Percentiles rank a stretch among this genome's conserved stretches.
Conservation (phyloP, 1,284 basidiomycete species). For the Cutaneotrichosporon sp. region DNA sequence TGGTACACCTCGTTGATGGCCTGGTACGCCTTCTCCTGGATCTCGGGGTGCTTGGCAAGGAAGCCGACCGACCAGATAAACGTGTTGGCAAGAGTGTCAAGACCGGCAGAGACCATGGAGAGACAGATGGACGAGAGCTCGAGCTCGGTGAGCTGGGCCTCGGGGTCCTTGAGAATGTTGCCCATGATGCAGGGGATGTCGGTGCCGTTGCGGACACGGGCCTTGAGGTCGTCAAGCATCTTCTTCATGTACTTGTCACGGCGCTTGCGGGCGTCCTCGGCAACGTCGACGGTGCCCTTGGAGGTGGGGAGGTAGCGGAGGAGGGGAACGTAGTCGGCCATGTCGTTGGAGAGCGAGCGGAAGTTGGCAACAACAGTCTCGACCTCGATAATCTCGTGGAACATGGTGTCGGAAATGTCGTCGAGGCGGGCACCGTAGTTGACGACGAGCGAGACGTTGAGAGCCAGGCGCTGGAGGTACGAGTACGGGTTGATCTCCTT, state of each 20-base stretch:
- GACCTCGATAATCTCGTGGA: conserved; percentile 23
- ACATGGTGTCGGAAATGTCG: conserved; percentile 19
- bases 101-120: conserved; percentile 28
- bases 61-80: conserved; percentile 27
- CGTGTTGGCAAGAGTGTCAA: conserved; percentile 29
- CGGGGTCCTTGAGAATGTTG: conserved; percentile 28
- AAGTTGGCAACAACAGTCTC: conserved; percentile 21
- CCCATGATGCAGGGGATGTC: conserved; percentile 28
- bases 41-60: conserved; percentile 26
- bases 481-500: conserved; percentile 20
- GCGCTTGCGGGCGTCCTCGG: conserved; percentile 17
- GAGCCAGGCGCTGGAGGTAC: conserved; percentile 24
- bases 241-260: conserved; percentile 26
- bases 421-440: conserved; percentile 27
- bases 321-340: conserved; percentile 26
- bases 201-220: conserved; percentile 21
- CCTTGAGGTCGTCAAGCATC: conserved; percentile 25
- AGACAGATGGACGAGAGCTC: conserved; percentile 29
- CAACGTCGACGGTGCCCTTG: not conserved
- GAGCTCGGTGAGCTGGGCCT: conserved; percentile 21
- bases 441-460: conserved; percentile 25
- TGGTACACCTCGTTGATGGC: conserved; percentile 18
- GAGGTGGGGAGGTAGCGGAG: conserved; percentile 19
- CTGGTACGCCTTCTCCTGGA: conserved; percentile 25
- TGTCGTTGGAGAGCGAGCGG: conserved; percentile 19